Evolutionary conservation across 2,329 filamentous ascomycete species (phyloP).

Genomic region (Aspergillus sp.): DNA sequence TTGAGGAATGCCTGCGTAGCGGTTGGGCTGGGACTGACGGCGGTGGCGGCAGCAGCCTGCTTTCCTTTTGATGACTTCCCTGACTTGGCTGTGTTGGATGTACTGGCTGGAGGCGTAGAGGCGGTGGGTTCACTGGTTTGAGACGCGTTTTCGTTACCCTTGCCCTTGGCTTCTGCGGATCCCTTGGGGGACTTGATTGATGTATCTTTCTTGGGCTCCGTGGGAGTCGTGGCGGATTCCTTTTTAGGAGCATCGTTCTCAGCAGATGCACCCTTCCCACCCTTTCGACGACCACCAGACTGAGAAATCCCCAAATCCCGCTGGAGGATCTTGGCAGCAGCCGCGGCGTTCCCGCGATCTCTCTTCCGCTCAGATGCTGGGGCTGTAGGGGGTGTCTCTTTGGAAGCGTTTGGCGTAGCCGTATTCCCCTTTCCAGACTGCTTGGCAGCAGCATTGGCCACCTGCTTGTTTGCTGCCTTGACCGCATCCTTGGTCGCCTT

Average conservation of each 20-base stretch:
- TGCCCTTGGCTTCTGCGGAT: conserved; percentile 7
- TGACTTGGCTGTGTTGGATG: conserved; percentile 13
- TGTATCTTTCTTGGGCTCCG: conserved; percentile 13
- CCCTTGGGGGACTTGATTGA: conserved; percentile 5
- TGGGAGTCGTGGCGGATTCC: conserved; percentile 9
- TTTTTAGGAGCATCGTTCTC: conserved; percentile 17
- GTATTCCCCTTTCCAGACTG: conserved; percentile 25
- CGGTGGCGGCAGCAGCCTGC: conserved; percentile 5
- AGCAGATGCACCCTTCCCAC: conserved; percentile 21
- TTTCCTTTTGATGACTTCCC: conserved; percentile 24
- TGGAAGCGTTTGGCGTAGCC: conserved; percentile 15
- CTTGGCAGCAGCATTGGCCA: conserved; percentile 23
- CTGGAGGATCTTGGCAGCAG: conserved; percentile 52
- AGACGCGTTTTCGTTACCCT: conserved; percentile 9
- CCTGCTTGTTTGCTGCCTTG: conserved; percentile 46
- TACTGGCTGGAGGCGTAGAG: conserved; percentile 10
- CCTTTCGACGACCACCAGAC: conserved; percentile 34
- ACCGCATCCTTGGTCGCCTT: conserved; percentile 56
- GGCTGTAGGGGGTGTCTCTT: conserved; percentile 19
- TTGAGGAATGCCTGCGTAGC: conserved; percentile 59
- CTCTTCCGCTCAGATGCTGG: conserved; percentile 43
- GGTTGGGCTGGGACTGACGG: conserved; percentile 14
- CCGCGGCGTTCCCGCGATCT: conserved; percentile 46
- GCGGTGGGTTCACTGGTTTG: conserved; percentile 18
- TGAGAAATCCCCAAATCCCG: conserved; percentile 52